Evolutionary conservation across 2,329 filamentous ascomycete species (phyloP), one percentile per base, ranked within the genome.

Genomic region (Gnomoniopsis sp.): DNA sequence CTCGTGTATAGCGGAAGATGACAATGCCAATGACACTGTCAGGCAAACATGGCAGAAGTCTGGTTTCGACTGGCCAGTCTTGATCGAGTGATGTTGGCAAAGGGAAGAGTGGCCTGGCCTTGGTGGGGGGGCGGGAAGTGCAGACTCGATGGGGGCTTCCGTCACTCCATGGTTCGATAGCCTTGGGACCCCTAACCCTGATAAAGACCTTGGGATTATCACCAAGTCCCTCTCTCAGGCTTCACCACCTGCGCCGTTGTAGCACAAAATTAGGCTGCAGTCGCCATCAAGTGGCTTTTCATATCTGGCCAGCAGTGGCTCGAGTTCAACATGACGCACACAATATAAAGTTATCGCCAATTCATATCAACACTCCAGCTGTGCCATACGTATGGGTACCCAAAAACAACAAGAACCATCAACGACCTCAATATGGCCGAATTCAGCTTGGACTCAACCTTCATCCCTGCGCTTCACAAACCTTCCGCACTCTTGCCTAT

Each of bases 381-480:
- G 46, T 22, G 19, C 22, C n/a, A n/a, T n/a, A n/a, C n/a, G n/a
- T n/a, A n/a, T n/a, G n/a, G n/a, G n/a, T n/a, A n/a, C n/a, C n/a
- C n/a, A n/a, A 7, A 49, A 15, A 33, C 11, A 15, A n/a, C 38
- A 21, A 17, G 34, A 46, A 44, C n/a, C 3, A 47, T 22, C 53
- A 23, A 46, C 44, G 34, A 10, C 21, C 8, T 15, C 48, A 61
- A 49, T 55, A 86, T 85, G 82, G 73, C 79, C 2, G 84, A 87
- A 55, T 78, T 84, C 56, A 80, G 85, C 54, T 69, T 87, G 11
- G 75, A 80, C 61, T 76, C 83, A 49, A 75, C 74, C 19, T 88
- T 88, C 65, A 93, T 97, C 60, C 88, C 91, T 22, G 87, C 91
- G 21, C 79, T 97, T 17, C 90, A 97, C 74, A 96, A 95, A 69